These are phyloP conservation scores for Aspergillus hancockii DNA, from an alignment of 495 filamentous ascomycete species.

Conservation along the genomic window DNA sequence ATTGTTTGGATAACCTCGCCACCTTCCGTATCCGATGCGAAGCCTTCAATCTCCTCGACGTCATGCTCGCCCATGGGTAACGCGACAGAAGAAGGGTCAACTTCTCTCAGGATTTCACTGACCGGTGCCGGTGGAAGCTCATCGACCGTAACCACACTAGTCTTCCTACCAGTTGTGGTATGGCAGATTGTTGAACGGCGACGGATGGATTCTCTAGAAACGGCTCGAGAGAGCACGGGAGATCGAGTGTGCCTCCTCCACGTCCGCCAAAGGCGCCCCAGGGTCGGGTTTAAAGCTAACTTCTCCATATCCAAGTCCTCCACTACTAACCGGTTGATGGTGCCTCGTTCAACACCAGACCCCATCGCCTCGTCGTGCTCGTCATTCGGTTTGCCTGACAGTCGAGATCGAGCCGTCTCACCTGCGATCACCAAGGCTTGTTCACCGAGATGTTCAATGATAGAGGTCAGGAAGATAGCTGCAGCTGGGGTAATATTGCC, in stretches of 20 bases:
- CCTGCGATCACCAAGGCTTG: conserved; percentile 85
- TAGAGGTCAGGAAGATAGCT: conserved; percentile 92
- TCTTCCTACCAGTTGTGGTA: conserved; percentile 34
- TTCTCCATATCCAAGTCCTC: conserved; percentile 94
- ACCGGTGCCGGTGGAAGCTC: conserved; percentile 21
- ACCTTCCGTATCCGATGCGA: conserved; percentile 58
- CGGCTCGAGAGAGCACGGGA: conserved; percentile 36
- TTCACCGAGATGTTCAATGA: conserved; percentile 92
- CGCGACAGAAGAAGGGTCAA: conserved; percentile 57
- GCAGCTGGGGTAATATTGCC: conserved; percentile 87
- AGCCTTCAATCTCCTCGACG: conserved; percentile 71
- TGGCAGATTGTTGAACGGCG: conserved; percentile 32
- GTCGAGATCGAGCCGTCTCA: conserved; percentile 78
- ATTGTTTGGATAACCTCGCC: conserved; percentile 51
- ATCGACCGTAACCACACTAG: conserved; percentile 41
- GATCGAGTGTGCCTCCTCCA: conserved; percentile 81
- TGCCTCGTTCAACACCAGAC: conserved; percentile 27
- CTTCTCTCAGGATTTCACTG: conserved; percentile 23
- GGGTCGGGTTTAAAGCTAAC: conserved; percentile 79
- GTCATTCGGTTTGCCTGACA: conserved; percentile 41
- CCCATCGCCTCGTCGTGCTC: conserved; percentile 22
- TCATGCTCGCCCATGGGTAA: conserved; percentile 70
- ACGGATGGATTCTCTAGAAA: conserved; percentile 47
- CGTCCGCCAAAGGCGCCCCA: conserved; percentile 89
- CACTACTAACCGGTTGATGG: conserved; percentile 68